Evolutionary conservation across 2,329 filamentous ascomycete species (phyloP).

Genomic region (Talaromyces sp.): DNA sequence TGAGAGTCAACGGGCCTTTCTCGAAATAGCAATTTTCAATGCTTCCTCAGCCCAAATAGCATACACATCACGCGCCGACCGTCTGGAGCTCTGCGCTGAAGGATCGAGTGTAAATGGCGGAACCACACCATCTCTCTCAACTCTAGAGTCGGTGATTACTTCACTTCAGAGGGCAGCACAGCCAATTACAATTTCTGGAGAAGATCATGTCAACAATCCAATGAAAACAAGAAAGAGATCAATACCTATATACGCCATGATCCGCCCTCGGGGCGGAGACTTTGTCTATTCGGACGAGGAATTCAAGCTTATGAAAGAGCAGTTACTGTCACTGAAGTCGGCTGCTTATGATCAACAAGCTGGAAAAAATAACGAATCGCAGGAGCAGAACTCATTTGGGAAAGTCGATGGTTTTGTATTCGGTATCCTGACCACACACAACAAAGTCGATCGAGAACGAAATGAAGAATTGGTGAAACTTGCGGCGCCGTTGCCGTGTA

Average conservation of each 20-base stretch:
- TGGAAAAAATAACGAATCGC: neutral
- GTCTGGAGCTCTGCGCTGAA: slow-evolving; percentile 50
- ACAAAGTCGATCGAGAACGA: slow-evolving; percentile 39
- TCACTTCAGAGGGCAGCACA: slow-evolving; percentile 21
- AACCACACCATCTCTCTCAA: slow-evolving; percentile 36
- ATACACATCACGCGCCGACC: slow-evolving; percentile 37
- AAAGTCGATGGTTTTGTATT: slow-evolving; percentile 52
- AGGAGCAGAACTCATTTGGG: neutral
- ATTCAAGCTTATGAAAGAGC: slow-evolving; percentile 43
- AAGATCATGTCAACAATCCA: neutral
- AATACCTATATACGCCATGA: slow-evolving; percentile 53
- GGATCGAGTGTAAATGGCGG: slow-evolving; percentile 40
- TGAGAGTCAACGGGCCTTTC: neutral
- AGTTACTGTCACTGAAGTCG: slow-evolving; percentile 35
- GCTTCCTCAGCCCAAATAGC: slow-evolving; percentile 44
- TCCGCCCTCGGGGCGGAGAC: slow-evolving; percentile 47
- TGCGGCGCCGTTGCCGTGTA: slow-evolving; percentile 46
- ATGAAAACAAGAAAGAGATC: neutral
- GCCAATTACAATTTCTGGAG: slow-evolving; percentile 23
- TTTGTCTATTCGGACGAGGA: slow-evolving; percentile 46
- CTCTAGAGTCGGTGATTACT: slow-evolving; percentile 23
- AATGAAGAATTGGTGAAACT: slow-evolving; percentile 43
- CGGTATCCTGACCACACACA: slow-evolving; percentile 40
- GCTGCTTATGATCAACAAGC: neutral
- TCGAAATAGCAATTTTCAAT: slow-evolving; percentile 51